Evolutionary conservation across 164 flowering plant genomes (phyloP).

Genomic region (Umbellularia californica): DNA sequence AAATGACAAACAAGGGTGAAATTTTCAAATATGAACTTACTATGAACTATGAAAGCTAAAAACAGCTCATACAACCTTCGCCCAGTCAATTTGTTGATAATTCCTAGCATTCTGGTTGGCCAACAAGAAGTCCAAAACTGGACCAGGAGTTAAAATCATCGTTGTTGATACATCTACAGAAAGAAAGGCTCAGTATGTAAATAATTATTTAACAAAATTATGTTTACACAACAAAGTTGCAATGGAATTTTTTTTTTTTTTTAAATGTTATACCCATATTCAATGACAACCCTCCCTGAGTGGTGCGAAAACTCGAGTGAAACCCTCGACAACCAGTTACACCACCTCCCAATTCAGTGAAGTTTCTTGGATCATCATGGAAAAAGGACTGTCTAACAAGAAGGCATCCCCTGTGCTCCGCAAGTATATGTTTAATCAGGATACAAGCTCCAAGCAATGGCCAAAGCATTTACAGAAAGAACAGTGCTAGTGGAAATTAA

Average conservation of each 20-base stretch:
- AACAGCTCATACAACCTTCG: conserved; percentile 40
- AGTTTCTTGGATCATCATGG: conserved; percentile 56
- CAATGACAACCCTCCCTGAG: conserved; percentile 75
- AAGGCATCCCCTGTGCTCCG: conserved; percentile 69
- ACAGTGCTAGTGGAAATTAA: too few relatives aligned
- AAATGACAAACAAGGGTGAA: neutral
- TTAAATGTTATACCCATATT: conserved; percentile 46
- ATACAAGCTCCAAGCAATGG: neutral
- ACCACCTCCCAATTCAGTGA: conserved; percentile 69
- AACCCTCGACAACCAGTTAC: conserved; percentile 83
- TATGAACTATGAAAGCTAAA: neutral
- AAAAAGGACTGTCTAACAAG: conserved; percentile 89
- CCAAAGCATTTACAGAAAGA: neutral
- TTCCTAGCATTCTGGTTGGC: conserved; percentile 69
- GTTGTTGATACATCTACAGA: conserved; percentile 80
- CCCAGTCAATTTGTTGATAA: conserved; percentile 62
- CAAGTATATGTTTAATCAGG: neutral
- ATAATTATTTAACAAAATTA: too few relatives aligned
- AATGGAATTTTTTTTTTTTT: too few relatives aligned
- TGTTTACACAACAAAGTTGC: neutral
- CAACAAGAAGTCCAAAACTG: conserved; percentile 66
- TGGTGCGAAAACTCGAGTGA: conserved; percentile 75
- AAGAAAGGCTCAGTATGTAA: neutral
- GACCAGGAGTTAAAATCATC: conserved; percentile 81
- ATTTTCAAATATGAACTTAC: neutral